These are phyloP conservation scores for Carallia pectinifolia DNA, from an alignment of 345 rosid species.

Conservation along the genomic window DNA sequence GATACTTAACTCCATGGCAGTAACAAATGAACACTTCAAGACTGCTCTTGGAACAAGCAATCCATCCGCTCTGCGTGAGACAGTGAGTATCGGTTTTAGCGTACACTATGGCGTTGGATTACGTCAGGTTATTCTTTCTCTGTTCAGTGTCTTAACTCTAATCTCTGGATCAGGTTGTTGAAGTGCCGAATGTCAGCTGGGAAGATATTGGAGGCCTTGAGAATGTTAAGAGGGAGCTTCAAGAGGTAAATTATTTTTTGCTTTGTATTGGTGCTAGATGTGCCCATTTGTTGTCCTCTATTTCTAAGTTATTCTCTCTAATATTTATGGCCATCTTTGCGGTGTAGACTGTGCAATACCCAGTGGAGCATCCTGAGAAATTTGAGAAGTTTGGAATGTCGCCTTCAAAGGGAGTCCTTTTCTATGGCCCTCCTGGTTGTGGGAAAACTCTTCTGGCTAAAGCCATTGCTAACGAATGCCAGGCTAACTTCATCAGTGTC, in stretches of 20 bases:
- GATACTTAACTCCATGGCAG: conserved; percentile 23
- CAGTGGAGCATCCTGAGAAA: conserved; percentile 26
- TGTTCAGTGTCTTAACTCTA: background rate
- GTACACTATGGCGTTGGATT: background rate
- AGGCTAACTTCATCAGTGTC: conserved; percentile 24
- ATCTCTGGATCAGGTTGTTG: conserved; percentile 13
- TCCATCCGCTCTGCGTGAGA: conserved; percentile 26
- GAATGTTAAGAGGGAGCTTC: conserved; percentile 29
- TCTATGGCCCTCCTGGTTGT: conserved; percentile 26
- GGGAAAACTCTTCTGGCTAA: conserved; percentile 24
- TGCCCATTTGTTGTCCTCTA: background rate
- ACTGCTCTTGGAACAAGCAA: conserved; percentile 27
- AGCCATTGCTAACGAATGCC: conserved; percentile 26
- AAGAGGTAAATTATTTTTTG: conserved; percentile 12
- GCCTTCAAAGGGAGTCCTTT: conserved; percentile 24
- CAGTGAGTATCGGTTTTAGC: conserved; percentile 3
- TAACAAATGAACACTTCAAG: conserved; percentile 19
- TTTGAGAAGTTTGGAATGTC: conserved; percentile 29
- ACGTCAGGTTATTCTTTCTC: background rate
- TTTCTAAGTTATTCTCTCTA: background rate
- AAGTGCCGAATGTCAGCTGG: conserved; percentile 23
- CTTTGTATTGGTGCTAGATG: background rate
- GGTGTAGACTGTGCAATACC: conserved; percentile 21
- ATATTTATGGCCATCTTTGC: background rate
- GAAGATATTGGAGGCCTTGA: conserved; percentile 22